Base-by-base conservation (phyloP, 2,329 filamentous ascomycete species). In the Thermothelomyces thermophilus region DNA sequence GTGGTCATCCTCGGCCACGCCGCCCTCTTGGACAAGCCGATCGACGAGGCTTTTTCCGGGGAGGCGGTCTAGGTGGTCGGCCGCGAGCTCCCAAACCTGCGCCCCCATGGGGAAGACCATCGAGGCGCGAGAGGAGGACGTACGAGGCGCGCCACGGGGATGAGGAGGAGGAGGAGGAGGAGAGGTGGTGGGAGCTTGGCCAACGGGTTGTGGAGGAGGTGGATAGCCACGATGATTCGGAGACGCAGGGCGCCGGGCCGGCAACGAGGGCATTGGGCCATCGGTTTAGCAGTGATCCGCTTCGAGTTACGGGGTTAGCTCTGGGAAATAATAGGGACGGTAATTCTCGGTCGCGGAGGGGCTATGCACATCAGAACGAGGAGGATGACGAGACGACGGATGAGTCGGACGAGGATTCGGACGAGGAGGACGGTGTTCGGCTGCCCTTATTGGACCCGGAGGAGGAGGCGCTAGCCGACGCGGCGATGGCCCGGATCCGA, bases 31-130 rank as follows among this genome's bases (percentile, higher is more conserved):
- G 91, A 97, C 70, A 96, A 95, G 81, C 91, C 91, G 53, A 95
- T 97, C 77, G 93, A 97, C 84, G 91, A 94, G 90, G 90, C 90
- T 96, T 98, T 98, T 96, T 96, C 91, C 80, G 93, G 94, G 90
- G 93, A 98, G 91, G 91, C 93, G 90, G 93, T 98, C 87, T 98
- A 97, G 84, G 80, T 94, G 90, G 90, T 97, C 93, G 91, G 89
- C 91, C 91, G 93, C 93, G 86, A 93, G 86, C 90, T 95, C 91
- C 90, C 80, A 78, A 84, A 83, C 74, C 71, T 79, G 84, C 86
- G 90, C 90, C 90, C 87, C 84, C 77, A 82, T 90, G 87, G 91
- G 91, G 90, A 96, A 96, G 91, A 96, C 89, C 90, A 93, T 87
- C 88, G 80, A 86, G 88, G 86, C 86, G 83, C 79, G 82, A 77